phyloP scores from a whole-genome alignment of 495 filamentous ascomycete genomes.

The Tricharina praecox region DNA sequence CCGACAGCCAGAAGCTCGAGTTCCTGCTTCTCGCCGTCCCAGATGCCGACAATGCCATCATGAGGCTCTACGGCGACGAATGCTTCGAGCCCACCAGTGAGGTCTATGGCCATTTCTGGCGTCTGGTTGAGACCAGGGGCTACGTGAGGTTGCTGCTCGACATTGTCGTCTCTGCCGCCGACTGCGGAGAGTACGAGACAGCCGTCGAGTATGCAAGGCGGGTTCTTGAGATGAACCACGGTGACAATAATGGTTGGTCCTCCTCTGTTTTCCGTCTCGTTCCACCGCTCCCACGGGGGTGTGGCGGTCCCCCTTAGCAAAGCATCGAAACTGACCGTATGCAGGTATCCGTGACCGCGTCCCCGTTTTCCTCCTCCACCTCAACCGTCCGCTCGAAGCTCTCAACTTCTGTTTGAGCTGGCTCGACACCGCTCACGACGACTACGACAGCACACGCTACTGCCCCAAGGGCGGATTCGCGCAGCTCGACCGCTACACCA shows the following conservation, averaged over 20 bases:
- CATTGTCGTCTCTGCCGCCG: constrained; percentile 8
- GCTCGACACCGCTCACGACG: constrained; percentile 9
- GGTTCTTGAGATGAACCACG: constrained; percentile 11
- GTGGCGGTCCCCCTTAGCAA: background rate
- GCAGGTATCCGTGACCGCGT: constrained; percentile 14
- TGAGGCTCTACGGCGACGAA: constrained; percentile 5
- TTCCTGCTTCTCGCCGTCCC: constrained; percentile 12
- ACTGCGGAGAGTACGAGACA: constrained; percentile 9
- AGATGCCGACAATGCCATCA: constrained; percentile 10
- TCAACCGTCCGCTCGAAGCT: constrained; percentile 12
- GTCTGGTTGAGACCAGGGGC: constrained; percentile 6
- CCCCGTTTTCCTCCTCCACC: constrained; percentile 10
- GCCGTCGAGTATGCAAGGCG: constrained; percentile 8
- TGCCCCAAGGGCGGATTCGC: constrained; percentile 14
- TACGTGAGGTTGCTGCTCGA: constrained; percentile 12
- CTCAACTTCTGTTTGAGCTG: constrained; percentile 15
- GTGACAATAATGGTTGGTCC: constrained; percentile 14
- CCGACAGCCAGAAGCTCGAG: constrained; percentile 9
- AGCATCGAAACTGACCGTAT: background rate
- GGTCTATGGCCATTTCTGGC: constrained; percentile 14
- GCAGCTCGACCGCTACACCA: constrained; percentile 10
- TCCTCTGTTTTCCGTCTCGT: background rate
- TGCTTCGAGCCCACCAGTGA: constrained; percentile 10
- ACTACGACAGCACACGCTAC: constrained; percentile 8
- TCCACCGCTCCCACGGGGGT: background rate